Conservation (phyloP, 768 basidiomycete species). For the Coprinopsis marcescibilis region DNA sequence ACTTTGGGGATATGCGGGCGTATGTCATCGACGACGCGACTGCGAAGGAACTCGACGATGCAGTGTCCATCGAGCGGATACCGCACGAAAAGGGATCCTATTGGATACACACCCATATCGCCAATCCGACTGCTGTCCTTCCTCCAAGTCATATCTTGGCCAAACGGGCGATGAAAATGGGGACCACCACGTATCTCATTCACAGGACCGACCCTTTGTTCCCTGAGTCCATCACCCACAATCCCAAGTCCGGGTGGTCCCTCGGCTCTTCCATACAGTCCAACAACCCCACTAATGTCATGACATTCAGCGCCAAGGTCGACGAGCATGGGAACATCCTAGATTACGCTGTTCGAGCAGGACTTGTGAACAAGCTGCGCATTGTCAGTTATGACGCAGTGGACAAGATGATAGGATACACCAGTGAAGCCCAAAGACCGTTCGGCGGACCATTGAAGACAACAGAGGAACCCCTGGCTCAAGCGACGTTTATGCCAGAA, state of each 20-base stretch:
- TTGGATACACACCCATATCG: conserved; percentile 92
- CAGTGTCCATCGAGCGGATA: conserved; percentile 74
- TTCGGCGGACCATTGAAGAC: conserved; percentile 37
- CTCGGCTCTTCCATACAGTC: conserved; percentile 25
- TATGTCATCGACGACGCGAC: conserved; percentile 80
- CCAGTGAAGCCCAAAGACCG: conserved; percentile 24
- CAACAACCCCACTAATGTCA: conserved; percentile 44
- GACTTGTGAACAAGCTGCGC: conserved; percentile 64
- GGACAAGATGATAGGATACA: conserved; percentile 41
- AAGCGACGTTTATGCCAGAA: background rate
- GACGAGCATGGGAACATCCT: conserved; percentile 55
- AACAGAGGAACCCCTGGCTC: background rate
- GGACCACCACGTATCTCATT: conserved; percentile 56
- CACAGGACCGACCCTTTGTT: conserved; percentile 69
- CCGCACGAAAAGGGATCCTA: conserved; percentile 47
- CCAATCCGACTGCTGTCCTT: conserved; percentile 82
- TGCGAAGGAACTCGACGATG: conserved; percentile 92
- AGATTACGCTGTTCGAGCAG: conserved; percentile 66
- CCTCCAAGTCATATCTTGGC: conserved; percentile 65
- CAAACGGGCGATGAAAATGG: conserved; percentile 45
- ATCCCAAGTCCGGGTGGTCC: conserved; percentile 35
- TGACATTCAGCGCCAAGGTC: conserved; percentile 80
- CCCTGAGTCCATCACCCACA: conserved; percentile 50
- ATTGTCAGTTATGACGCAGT: conserved; percentile 63
- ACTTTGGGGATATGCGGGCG: conserved; percentile 76